Base-by-base conservation (phyloP, 805 yeast genomes). In the Barnettozyma sp. region DNA sequence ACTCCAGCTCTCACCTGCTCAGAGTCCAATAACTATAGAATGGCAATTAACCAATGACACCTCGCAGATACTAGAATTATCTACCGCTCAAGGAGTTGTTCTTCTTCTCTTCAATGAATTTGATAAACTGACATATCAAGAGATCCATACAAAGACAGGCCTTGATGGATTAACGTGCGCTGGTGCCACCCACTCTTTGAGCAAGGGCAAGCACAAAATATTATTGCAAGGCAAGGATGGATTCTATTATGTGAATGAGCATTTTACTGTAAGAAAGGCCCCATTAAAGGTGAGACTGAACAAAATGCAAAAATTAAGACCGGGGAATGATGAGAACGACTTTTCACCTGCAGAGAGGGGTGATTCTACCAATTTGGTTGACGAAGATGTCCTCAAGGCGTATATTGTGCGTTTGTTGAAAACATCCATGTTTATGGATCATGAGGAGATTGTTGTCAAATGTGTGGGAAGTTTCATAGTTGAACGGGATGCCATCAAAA, bases 371-470 rank as follows among this genome's bases (percentile, higher is more conserved):
- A 39, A 31, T 21, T 17, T 36, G 4, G 30, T 38, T 2, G 36
- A 28, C 8, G 41, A 41, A 21, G 43, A 41, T 26, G n/a, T 30
- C 6, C 30, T 52, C 2, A 45, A 36, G 18, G 49, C 56, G 0
- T 50, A 35, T 24, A 48, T 50, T 19, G 49, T 46, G 3, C 39
- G 49, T 23, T 25, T 26, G 9, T 22, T 52, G 44, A 52, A 52
- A 25, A 15, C 9, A 10, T 24, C 26, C 3, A 33, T 32, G n/a
- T 24, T 3, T 3, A 41, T 49, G 7, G 12, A 28, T 1, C 54
- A 50, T 40, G 40, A 39, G 4, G 40, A 30, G 6, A 21, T 52
- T 15, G 20, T 43, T 2, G 31, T 36, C 2, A 38, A 32, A 14
- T 31, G 46, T 4, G 17, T 35, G 10, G 42, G 36, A 5, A 34